These are phyloP conservation scores for Cutaneotrichosporon sp. DNA, from an alignment of 1,284 basidiomycete species.

Conservation along the genomic window DNA sequence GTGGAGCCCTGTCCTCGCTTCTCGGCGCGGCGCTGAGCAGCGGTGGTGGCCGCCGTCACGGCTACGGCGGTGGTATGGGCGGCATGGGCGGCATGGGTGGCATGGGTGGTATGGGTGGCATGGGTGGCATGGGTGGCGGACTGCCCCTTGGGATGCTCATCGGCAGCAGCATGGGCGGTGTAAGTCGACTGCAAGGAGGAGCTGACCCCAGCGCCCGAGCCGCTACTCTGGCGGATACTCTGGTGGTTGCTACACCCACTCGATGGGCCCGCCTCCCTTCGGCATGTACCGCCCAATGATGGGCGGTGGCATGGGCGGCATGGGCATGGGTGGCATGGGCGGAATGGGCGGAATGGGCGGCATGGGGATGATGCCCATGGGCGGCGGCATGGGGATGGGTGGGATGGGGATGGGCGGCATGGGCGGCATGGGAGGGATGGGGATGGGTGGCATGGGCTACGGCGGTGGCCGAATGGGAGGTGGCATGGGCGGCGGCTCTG, in stretches of 20 bases:
- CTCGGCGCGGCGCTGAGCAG: constrained; percentile 11
- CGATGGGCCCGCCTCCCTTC: constrained; percentile 1
- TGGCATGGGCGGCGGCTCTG: not conserved
- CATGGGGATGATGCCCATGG: constrained; percentile 5
- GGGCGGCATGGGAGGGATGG: not conserved
- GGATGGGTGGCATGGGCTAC: not conserved
- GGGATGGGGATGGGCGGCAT: not conserved
- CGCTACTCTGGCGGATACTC: not conserved
- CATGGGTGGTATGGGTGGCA: constrained; percentile 7
- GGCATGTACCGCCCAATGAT: constrained; percentile 5
- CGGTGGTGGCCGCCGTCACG: not conserved
- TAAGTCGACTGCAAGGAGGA: not conserved
- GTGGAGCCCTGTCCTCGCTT: constrained; percentile 8
- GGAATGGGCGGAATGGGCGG: constrained; percentile 4
- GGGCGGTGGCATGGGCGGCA: constrained; percentile 2
- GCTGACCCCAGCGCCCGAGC: constrained; percentile 3
- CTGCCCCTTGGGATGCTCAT: not conserved
- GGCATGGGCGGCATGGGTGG: constrained; percentile 1
- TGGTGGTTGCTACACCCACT: constrained; percentile 1
- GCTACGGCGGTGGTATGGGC: not conserved
- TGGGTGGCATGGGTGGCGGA: constrained; percentile 12
- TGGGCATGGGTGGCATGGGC: not conserved
- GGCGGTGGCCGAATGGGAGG: not conserved
- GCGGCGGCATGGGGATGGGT: not conserved
- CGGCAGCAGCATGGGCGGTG: constrained; percentile 3